phyloP scores from a whole-genome alignment of 2,329 filamentous ascomycete genomes.

The Phoma sp. region DNA sequence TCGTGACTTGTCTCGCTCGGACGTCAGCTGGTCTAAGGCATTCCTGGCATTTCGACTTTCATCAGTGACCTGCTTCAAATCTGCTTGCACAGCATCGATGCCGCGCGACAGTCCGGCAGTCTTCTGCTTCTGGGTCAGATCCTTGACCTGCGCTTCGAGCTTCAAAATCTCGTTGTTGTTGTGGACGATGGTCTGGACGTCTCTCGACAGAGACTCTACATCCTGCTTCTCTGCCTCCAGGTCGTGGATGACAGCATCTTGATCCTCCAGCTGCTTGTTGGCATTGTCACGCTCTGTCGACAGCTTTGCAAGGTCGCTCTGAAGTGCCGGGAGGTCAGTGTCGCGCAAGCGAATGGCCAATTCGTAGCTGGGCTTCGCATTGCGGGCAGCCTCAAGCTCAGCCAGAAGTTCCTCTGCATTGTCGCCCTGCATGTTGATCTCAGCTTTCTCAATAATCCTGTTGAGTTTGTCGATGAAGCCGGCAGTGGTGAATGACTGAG shows the following conservation, averaged over 20 bases:
- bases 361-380: slow-evolving; percentile 69
- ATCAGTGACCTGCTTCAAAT: slow-evolving; percentile 72
- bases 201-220: slow-evolving; percentile 77
- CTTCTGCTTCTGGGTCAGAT: slow-evolving; percentile 78
- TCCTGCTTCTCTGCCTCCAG: slow-evolving; percentile 72
- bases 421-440: slow-evolving; percentile 66
- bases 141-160: slow-evolving; percentile 75
- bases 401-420: slow-evolving; percentile 69
- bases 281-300: slow-evolving; percentile 48
- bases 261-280: slow-evolving; percentile 60
- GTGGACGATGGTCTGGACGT: slow-evolving; percentile 77
- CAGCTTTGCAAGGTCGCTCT: slow-evolving; percentile 67
- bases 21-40: slow-evolving; percentile 69
- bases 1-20: slow-evolving; percentile 75
- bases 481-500: slow-evolving; percentile 60
- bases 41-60: slow-evolving; percentile 70
- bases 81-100: slow-evolving; percentile 83
- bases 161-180: slow-evolving; percentile 75
- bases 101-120: slow-evolving; percentile 70
- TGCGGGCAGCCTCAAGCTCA: slow-evolving; percentile 66
- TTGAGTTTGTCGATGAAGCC: slow-evolving; percentile 73
- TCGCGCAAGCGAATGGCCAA: slow-evolving; percentile 72
- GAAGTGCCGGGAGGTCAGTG: slow-evolving; percentile 73
- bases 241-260: slow-evolving; percentile 72
- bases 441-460: slow-evolving; percentile 57